Conservation (phyloP, 495 filamentous ascomycete species). For the Penicillium chermesinum region DNA sequence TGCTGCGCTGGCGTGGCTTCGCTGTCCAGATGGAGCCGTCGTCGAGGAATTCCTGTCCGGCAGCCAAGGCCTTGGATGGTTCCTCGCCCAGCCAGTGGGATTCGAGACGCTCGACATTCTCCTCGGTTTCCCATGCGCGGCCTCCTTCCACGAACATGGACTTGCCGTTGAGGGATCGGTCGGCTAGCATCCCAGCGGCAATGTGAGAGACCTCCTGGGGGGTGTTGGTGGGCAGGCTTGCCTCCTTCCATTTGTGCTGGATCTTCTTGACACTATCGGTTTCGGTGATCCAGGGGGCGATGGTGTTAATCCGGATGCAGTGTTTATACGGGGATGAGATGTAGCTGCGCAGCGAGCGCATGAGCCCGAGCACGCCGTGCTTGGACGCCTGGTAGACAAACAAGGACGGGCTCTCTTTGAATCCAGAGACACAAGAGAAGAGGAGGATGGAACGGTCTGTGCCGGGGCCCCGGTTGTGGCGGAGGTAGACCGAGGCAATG, state of each 20-base stretch:
- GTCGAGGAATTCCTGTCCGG: slow-evolving; percentile 37
- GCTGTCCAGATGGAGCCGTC: slow-evolving; percentile 25
- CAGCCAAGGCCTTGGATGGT: slow-evolving; percentile 29
- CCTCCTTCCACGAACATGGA: slow-evolving; percentile 46
- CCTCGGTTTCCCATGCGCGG: slow-evolving; percentile 46
- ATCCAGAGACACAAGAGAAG: slow-evolving; percentile 41
- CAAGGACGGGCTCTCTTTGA: slow-evolving; percentile 43
- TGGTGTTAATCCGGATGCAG: slow-evolving; percentile 45
- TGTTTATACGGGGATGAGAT: slow-evolving; percentile 34
- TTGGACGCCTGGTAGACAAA: slow-evolving; percentile 48
- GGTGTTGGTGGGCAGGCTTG: slow-evolving; percentile 42
- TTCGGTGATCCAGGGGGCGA: slow-evolving; percentile 52
- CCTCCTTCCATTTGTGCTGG: slow-evolving; percentile 37
- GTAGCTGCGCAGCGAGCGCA: slow-evolving; percentile 42
- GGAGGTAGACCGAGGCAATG: slow-evolving; percentile 43
- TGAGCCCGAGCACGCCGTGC: slow-evolving; percentile 46
- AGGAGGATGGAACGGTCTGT: slow-evolving; percentile 44
- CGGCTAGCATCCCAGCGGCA: slow-evolving; percentile 37
- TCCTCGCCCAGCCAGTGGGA: slow-evolving; percentile 42
- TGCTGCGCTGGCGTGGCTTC: slow-evolving; percentile 14
- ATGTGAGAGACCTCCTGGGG: slow-evolving; percentile 39
- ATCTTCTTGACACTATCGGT: slow-evolving; percentile 41
- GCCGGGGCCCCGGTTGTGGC: slow-evolving; percentile 34
- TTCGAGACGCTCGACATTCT: slow-evolving; percentile 38
- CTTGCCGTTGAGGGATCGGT: slow-evolving; percentile 34